These are phyloP conservation scores for Leptomonas seymouri DNA, from an alignment of 208 protist genomes.

Conservation along the genomic window DNA sequence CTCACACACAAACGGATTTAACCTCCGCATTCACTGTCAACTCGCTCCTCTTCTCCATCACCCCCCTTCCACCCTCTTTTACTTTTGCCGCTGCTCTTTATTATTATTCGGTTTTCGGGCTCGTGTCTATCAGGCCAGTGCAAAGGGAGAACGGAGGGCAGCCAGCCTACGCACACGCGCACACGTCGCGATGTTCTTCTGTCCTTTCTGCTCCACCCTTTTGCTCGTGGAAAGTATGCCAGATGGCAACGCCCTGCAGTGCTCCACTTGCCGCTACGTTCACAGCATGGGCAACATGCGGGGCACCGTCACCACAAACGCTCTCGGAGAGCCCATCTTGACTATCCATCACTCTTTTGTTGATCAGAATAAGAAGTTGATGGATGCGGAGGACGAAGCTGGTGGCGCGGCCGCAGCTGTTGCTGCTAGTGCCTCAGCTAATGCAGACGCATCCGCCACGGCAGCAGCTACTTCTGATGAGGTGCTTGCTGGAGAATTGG, in stretches of 20 bases:
- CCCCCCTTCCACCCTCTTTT: background rate
- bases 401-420: slow-evolving; percentile 6
- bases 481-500: slow-evolving; percentile 6
- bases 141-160: too few species aligned
- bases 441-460: background rate
- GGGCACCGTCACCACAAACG: slow-evolving; percentile 55
- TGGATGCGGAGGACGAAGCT: slow-evolving; percentile 37
- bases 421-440: slow-evolving; percentile 1
- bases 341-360: slow-evolving; percentile 70
- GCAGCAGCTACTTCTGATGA: background rate
- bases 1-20: too few species aligned
- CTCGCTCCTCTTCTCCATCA: background rate
- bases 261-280: slow-evolving; percentile 79
- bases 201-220: slow-evolving; percentile 89
- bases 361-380: slow-evolving; percentile 47
- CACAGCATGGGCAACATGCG: slow-evolving; percentile 34
- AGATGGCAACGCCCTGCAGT: slow-evolving; percentile 53
- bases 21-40: background rate
- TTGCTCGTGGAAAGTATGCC: slow-evolving; percentile 57
- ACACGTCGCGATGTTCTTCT: slow-evolving; percentile 77
- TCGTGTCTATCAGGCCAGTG: too few species aligned
- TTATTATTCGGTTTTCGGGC: background rate
- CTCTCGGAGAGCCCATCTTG: slow-evolving; percentile 38
- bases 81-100: background rate
- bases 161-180: too few species aligned